Conservation (phyloP, 331 rosid genomes). For the Rhamnella rubrinervis region DNA sequence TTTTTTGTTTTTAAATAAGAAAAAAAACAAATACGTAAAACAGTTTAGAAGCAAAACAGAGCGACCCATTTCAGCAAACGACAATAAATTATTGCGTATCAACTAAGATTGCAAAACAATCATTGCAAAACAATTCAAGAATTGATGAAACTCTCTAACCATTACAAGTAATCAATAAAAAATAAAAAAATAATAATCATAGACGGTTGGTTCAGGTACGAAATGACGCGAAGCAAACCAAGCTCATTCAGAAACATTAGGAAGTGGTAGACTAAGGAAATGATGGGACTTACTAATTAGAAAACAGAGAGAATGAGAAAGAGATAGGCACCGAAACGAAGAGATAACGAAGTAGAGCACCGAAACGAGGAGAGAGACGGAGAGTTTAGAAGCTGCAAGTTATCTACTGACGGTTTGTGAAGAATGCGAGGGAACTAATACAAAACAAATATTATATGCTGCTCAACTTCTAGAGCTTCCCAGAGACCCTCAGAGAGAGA, state of each 20-base stretch:
- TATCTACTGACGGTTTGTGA: not conserved
- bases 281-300: not conserved
- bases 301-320: not conserved
- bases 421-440: slow-evolving; percentile 3
- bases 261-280: not conserved
- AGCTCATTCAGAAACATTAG: not conserved
- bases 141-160: too few relatives aligned
- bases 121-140: too few relatives aligned
- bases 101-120: too few relatives aligned
- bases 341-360: not conserved
- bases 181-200: not conserved
- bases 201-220: not conserved
- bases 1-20: too few relatives aligned
- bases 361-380: too few relatives aligned
- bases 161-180: too few relatives aligned
- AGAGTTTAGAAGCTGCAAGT: not conserved
- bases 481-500: not conserved
- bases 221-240: not conserved
- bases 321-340: not conserved
- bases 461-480: slow-evolving; percentile 46
- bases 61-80: too few relatives aligned
- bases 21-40: too few relatives aligned
- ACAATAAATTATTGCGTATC: too few relatives aligned
- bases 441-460: slow-evolving; percentile 13
- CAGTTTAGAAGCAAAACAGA: too few relatives aligned